A percentile compares a stretch with the other conserved stretches of the same genome.
phyloP scores from a whole-genome alignment of 176 grass and related monocot species.

The sorghum (Sorghum bicolor) region DNA sequence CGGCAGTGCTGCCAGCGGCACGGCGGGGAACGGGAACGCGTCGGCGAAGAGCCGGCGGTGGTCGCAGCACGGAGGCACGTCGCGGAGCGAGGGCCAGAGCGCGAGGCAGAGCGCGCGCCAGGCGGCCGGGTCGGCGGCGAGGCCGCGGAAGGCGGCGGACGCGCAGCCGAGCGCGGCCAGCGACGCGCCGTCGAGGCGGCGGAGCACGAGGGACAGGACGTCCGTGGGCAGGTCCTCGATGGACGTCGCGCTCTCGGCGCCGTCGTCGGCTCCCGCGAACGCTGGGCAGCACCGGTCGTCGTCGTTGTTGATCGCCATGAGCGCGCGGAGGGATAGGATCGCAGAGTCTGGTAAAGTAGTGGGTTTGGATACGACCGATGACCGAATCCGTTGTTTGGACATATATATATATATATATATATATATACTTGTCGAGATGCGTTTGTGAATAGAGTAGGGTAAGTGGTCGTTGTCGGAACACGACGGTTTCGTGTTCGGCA shows the following conservation, averaged over 20 bases:
- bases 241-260: neutral
- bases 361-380: neutral
- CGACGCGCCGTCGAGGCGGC: conserved; percentile 54
- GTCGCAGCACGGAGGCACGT: neutral
- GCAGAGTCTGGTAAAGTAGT: neutral
- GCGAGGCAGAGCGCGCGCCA: conserved; percentile 67
- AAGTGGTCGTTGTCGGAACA: conserved; percentile 21
- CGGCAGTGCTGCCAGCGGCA: neutral
- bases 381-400: neutral
- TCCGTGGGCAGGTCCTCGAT: conserved; percentile 69
- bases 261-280: neutral
- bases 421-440: neutral
- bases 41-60: conserved; percentile 63
- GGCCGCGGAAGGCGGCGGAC: conserved; percentile 35
- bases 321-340: neutral
- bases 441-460: neutral
- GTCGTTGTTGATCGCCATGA: neutral
- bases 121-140: conserved; percentile 41
- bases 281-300: neutral
- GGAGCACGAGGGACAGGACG: conserved; percentile 42
- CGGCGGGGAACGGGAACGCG: conserved; percentile 56
- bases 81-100: conserved; percentile 57
- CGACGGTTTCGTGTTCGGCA: neutral
- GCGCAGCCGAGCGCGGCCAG: conserved; percentile 53
- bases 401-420: neutral